These are phyloP conservation scores for Alternaria longipes DNA, from an alignment of 2,329 filamentous ascomycete genomes.

Conservation along the genomic window DNA sequence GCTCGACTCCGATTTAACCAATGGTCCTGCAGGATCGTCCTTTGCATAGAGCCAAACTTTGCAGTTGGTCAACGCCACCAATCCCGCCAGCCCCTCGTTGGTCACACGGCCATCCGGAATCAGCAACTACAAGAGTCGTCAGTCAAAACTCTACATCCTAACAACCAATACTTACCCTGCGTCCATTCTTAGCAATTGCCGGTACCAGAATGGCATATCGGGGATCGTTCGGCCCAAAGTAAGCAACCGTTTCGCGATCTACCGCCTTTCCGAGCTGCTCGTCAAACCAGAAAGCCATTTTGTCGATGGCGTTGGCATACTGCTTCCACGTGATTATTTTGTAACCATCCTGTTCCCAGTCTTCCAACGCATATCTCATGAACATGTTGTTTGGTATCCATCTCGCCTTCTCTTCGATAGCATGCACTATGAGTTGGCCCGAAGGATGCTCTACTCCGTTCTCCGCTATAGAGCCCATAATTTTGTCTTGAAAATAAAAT, in stretches of 20 bases:
- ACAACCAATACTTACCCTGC: not conserved
- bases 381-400: not conserved
- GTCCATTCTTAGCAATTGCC: not conserved
- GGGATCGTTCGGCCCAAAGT: not conserved
- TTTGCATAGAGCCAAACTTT: not conserved
- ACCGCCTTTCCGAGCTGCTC: not conserved
- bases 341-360: not conserved
- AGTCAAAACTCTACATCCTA: not conserved
- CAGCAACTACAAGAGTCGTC: not conserved
- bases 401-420: slow-evolving; percentile 29
- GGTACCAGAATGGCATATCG: not conserved
- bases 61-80: not conserved
- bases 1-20: not conserved
- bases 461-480: not conserved
- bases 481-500: not conserved
- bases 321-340: not conserved
- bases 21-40: not conserved
- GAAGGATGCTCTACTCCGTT: not conserved
- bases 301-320: not conserved
- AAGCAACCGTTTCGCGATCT: not conserved
- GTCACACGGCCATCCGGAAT: not conserved
- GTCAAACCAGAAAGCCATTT: not conserved
- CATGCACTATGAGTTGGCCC: slow-evolving; percentile 14
- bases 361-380: no score
- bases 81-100: not conserved